Conservation (phyloP, 179 eudicot genomes). For the Silene noctiflora region DNA sequence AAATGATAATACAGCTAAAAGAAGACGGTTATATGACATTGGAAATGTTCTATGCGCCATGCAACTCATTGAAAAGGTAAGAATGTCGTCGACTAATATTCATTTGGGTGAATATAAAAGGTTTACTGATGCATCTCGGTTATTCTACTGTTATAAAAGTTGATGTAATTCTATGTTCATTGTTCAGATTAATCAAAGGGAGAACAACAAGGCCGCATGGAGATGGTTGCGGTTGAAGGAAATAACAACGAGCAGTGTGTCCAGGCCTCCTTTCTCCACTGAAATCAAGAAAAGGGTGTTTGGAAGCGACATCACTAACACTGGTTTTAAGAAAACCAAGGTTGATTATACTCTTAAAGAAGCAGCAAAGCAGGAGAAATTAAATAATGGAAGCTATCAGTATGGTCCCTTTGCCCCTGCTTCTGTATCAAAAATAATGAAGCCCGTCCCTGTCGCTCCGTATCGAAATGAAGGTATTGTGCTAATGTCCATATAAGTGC, state of each 20-base stretch:
- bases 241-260: slow-evolving; percentile 28
- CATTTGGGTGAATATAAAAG: neutral
- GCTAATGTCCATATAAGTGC: neutral
- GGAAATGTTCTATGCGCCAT: slow-evolving; percentile 88
- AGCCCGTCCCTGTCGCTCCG: slow-evolving; percentile 53
- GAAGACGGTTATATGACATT: slow-evolving; percentile 87
- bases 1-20: slow-evolving; percentile 83
- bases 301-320: slow-evolving; percentile 78
- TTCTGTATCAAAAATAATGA: slow-evolving; percentile 34
- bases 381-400: slow-evolving; percentile 36
- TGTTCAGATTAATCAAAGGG: slow-evolving; percentile 72
- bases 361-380: slow-evolving; percentile 27
- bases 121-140: too few species aligned
- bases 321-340: slow-evolving; percentile 49
- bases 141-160: too few species aligned
- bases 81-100: neutral
- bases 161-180: slow-evolving; percentile 9
- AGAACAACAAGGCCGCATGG: slow-evolving; percentile 86
- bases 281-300: slow-evolving; percentile 71
- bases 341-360: slow-evolving; percentile 27
- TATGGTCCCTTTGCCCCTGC: slow-evolving; percentile 86
- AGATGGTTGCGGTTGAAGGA: slow-evolving; percentile 72
- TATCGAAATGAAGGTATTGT: slow-evolving; percentile 84
- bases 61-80: slow-evolving; percentile 91
- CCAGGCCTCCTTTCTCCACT: slow-evolving; percentile 27